These are phyloP conservation scores for Aphanocladium album DNA, from an alignment of 2,329 filamentous ascomycete genomes.

Conservation along the genomic window DNA sequence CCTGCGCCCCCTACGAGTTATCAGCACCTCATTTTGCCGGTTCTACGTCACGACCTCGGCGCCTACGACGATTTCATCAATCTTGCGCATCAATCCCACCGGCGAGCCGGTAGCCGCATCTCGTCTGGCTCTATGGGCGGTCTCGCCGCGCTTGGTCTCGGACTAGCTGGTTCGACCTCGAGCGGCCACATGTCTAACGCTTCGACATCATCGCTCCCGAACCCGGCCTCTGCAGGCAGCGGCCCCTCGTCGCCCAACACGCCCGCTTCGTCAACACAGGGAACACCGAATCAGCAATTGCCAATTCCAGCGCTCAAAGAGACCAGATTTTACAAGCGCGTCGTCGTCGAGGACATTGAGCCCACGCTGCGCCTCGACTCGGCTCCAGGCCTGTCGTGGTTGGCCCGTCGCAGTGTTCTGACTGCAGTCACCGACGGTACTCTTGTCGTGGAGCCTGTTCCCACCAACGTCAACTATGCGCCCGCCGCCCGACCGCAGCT, in stretches of 20 bases:
- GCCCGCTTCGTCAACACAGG: constrained; percentile 45
- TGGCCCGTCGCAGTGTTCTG: constrained; percentile 80
- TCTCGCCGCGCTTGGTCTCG: constrained; percentile 40
- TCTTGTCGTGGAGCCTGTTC: constrained; percentile 84
- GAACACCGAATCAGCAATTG: constrained; percentile 30
- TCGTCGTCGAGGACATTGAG: constrained; percentile 85
- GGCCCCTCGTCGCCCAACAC: constrained; percentile 56
- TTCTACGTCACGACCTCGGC: constrained; percentile 74
- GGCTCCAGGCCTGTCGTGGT: constrained; percentile 88
- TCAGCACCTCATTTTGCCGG: constrained; percentile 73
- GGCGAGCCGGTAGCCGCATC: constrained; percentile 56
- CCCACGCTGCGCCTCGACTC: constrained; percentile 85
- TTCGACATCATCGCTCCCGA: constrained; percentile 55
- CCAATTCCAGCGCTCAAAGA: constrained; percentile 69
- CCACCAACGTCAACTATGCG: constrained; percentile 49
- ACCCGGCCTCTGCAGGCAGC: constrained; percentile 40
- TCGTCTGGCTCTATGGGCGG: constrained; percentile 63
- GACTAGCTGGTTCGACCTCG: constrained; percentile 42
- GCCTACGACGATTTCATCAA: constrained; percentile 82
- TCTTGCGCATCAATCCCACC: constrained; percentile 64
- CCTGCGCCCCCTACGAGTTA: constrained; percentile 66
- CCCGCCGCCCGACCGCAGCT: constrained; percentile 47
- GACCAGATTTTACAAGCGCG: constrained; percentile 89
- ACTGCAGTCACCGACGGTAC: constrained; percentile 78
- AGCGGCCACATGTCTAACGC: constrained; percentile 50